phyloP scores from a whole-genome alignment of 1,284 basidiomycete genomes.

The Cryptococcus sp. region DNA sequence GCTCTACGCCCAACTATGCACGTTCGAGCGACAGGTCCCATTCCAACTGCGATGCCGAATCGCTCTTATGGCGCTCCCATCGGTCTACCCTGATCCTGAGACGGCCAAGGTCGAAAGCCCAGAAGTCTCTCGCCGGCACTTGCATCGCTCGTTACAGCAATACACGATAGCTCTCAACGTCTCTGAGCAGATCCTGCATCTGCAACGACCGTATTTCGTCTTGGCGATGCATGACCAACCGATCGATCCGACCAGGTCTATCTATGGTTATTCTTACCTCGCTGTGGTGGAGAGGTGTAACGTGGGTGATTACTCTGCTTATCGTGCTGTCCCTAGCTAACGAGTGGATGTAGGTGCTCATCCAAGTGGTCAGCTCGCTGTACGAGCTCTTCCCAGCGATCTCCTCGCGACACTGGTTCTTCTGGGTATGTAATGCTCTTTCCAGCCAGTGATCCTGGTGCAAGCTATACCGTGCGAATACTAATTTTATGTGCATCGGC shows the following conservation, averaged over 20 bases:
- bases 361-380: conserved; percentile 29
- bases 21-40: conserved; percentile 32
- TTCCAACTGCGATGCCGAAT: conserved; percentile 32
- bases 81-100: conserved; percentile 24
- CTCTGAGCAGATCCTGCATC: conserved; percentile 33
- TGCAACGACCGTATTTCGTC: conserved; percentile 41
- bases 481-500: background rate
- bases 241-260: conserved; percentile 27
- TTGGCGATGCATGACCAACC: conserved; percentile 36
- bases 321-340: background rate
- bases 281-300: conserved; percentile 38
- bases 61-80: conserved; percentile 26
- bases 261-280: conserved; percentile 35
- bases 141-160: conserved; percentile 33
- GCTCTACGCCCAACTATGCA: conserved; percentile 27
- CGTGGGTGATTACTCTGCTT: conserved; percentile 15
- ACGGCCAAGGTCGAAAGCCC: conserved; percentile 23
- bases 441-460: background rate
- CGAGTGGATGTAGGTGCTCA: conserved; percentile 24
- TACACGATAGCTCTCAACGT: conserved; percentile 35
- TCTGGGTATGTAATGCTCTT: conserved; percentile 22
- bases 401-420: conserved; percentile 37
- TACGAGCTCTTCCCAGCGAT: conserved; percentile 32
- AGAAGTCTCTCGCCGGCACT: conserved; percentile 21
- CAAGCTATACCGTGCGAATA: background rate